phyloP scores from a whole-genome alignment of 140 eudicot species.

The Erigeron philadelphicus region DNA sequence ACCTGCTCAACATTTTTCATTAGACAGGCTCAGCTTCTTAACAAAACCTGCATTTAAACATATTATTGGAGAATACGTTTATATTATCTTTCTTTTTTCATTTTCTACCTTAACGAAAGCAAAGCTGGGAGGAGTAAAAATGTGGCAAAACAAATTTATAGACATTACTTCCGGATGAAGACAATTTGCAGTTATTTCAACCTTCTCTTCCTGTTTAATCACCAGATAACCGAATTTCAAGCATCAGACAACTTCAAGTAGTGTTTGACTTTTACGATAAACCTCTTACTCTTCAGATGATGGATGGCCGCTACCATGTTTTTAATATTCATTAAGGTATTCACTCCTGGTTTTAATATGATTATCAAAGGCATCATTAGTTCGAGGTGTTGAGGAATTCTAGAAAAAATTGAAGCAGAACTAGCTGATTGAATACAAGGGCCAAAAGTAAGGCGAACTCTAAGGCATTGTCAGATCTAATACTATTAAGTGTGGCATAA shows the following conservation, averaged over 20 bases:
- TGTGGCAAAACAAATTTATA: slow-evolving; percentile 73
- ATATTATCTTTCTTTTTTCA: neutral
- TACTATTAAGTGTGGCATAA: too few relatives aligned
- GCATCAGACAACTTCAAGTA: neutral
- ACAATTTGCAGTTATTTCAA: slow-evolving; percentile 73
- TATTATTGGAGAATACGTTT: neutral
- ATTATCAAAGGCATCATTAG: neutral
- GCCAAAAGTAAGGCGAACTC: too few relatives aligned
- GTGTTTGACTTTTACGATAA: slow-evolving; percentile 2
- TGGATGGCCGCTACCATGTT: slow-evolving; percentile 3
- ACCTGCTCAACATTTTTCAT: slow-evolving; percentile 78
- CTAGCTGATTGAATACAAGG: neutral
- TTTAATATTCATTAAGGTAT: slow-evolving; percentile 10
- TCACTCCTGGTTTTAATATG: neutral
- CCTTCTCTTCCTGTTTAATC: slow-evolving; percentile 67
- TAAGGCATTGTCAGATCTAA: too few relatives aligned
- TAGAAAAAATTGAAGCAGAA: neutral
- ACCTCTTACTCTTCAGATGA: neutral
- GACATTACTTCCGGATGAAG: slow-evolving; percentile 80
- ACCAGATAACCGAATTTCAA: neutral
- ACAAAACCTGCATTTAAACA: slow-evolving; percentile 49
- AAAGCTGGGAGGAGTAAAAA: slow-evolving; percentile 39
- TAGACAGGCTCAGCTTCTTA: slow-evolving; percentile 36
- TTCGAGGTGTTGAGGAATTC: neutral
- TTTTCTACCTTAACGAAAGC: slow-evolving; percentile 14